Conservation (phyloP, 768 basidiomycete species). For the Filobasidium floriforme region DNA sequence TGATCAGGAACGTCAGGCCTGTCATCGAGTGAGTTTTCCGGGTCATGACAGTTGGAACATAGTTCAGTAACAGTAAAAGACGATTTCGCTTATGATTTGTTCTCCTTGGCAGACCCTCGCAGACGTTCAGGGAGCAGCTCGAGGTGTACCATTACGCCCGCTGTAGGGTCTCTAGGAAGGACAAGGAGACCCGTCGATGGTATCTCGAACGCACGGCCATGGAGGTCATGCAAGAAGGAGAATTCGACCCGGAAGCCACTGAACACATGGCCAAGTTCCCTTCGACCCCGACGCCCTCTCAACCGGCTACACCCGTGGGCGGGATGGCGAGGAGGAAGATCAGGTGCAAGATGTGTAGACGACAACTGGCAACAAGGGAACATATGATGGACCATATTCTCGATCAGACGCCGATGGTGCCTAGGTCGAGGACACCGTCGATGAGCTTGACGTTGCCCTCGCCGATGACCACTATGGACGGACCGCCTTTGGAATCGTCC, state of each 20-base stretch:
- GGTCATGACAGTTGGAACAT: too few species aligned
- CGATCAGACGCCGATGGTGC: slow-evolving; percentile 36
- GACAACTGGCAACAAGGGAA: slow-evolving; percentile 79
- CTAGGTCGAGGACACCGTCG: slow-evolving; percentile 39
- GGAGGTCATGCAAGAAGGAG: slow-evolving; percentile 72
- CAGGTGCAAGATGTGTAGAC: slow-evolving; percentile 87
- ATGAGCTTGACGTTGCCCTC: slow-evolving; percentile 31
- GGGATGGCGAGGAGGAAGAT: slow-evolving; percentile 57
- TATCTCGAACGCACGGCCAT: slow-evolving; percentile 69
- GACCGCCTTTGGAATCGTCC: not conserved
- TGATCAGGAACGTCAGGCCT: slow-evolving; percentile 62
- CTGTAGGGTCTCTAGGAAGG: slow-evolving; percentile 58
- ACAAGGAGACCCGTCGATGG: slow-evolving; percentile 69
- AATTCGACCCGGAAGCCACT: slow-evolving; percentile 50
- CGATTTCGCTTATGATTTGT: too few species aligned
- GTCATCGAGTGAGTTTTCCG: slow-evolving; percentile 65
- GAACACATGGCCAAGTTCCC: slow-evolving; percentile 74
- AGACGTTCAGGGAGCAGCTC: slow-evolving; percentile 71
- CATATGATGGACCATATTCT: slow-evolving; percentile 77
- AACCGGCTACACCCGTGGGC: slow-evolving; percentile 55
- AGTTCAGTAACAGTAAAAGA: too few species aligned
- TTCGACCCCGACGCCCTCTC: slow-evolving; percentile 57
- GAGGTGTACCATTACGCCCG: slow-evolving; percentile 67
- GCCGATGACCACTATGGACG: slow-evolving; percentile 15
- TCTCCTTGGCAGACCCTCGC: slow-evolving; percentile 62